Percentiles rank a stretch among this genome's conserved stretches.
These are phyloP conservation scores for Tricholoma furcatifolium DNA, from an alignment of 768 basidiomycete species.

Conservation along the genomic window DNA sequence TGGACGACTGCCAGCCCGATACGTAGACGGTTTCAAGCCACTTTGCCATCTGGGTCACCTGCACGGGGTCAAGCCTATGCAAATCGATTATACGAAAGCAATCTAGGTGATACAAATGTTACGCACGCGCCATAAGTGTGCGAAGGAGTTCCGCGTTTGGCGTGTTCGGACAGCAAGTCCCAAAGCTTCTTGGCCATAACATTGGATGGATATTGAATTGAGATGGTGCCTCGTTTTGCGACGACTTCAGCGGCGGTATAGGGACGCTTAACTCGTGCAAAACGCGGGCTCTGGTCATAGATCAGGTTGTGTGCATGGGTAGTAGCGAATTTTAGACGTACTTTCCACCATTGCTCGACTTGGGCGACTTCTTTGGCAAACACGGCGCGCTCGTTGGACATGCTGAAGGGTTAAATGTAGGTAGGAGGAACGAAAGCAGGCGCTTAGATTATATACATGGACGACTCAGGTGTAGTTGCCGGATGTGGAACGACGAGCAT, in stretches of 20 bases:
- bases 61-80: conserved; percentile 89
- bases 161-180: conserved; percentile 71
- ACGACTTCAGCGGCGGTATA: conserved; percentile 95
- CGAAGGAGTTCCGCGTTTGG: conserved; percentile 73
- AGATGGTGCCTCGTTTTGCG: conserved; percentile 86
- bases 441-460: conserved; percentile 25
- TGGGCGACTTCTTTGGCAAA: conserved; percentile 83
- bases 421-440: conserved; percentile 12
- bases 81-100: not conserved
- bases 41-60: conserved; percentile 98
- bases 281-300: conserved; percentile 71
- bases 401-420: conserved; percentile 28
- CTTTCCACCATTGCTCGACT: conserved; percentile 94
- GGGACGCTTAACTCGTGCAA: conserved; percentile 82
- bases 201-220: conserved; percentile 85
- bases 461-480: conserved; percentile 20
- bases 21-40: conserved; percentile 99
- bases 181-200: conserved; percentile 86
- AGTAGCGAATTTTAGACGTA: conserved; percentile 28
- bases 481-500: conserved; percentile 32
- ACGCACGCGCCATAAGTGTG: conserved; percentile 99
- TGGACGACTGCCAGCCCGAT: conserved; percentile 94
- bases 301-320: conserved; percentile 9
- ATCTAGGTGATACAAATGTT: not conserved
- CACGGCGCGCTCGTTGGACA: conserved; percentile 64